Conservation (phyloP, 768 basidiomycete genomes). For the Boletus subcaerulescens region DNA sequence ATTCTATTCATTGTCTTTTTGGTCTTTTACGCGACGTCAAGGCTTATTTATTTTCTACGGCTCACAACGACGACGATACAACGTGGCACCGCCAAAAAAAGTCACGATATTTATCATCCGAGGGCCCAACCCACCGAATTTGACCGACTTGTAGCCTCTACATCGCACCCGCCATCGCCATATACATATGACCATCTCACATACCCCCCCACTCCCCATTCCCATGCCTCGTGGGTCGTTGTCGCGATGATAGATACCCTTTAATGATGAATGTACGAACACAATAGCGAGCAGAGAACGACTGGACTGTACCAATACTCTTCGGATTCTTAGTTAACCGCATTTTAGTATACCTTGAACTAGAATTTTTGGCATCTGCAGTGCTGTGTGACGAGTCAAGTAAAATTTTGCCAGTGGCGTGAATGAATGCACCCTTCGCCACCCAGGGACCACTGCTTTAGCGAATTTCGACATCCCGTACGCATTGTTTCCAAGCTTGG, state of each 20-base stretch:
- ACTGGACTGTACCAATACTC: slow-evolving; percentile 34
- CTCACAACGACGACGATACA: slow-evolving; percentile 28
- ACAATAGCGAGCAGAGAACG: slow-evolving; percentile 25
- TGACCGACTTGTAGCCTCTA: slow-evolving; percentile 30
- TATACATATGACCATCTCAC: slow-evolving; percentile 22
- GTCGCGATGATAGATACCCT: slow-evolving; percentile 35
- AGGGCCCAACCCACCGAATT: slow-evolving; percentile 4
- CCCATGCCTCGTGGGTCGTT: slow-evolving; percentile 19
- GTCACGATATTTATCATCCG: slow-evolving; percentile 26
- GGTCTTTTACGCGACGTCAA: slow-evolving; percentile 21
- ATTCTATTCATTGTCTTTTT: slow-evolving; percentile 10
- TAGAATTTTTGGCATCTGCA: slow-evolving; percentile 31
- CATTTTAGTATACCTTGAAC: slow-evolving; percentile 36
- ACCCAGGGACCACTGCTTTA: slow-evolving; percentile 21
- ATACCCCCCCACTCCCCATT: slow-evolving; percentile 14
- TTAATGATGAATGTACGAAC: slow-evolving; percentile 25
- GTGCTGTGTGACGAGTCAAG: background rate
- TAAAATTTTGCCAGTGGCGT: slow-evolving; percentile 10
- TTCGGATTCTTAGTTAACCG: slow-evolving; percentile 28
- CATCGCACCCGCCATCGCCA: slow-evolving; percentile 21
- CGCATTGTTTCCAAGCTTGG: slow-evolving; percentile 7
- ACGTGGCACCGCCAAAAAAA: slow-evolving; percentile 20
- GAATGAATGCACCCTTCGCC: slow-evolving; percentile 15
- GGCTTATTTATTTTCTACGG: slow-evolving; percentile 31
- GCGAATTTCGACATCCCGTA: slow-evolving; percentile 17